Base-by-base conservation (phyloP, 768 basidiomycete species). In the Pleurotus citrinopileatus region DNA sequence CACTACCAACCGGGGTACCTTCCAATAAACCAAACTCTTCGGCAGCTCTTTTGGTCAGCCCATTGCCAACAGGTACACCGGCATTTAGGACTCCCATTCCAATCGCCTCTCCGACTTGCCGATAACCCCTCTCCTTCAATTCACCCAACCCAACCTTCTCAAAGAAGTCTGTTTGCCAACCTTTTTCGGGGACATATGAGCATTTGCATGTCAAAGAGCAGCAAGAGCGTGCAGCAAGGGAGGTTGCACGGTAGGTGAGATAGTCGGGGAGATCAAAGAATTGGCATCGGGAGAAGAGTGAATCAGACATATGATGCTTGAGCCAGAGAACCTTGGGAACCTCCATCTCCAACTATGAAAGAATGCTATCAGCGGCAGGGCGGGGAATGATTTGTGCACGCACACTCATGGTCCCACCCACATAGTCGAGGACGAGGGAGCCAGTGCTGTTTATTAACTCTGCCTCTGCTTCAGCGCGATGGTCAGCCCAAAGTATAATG, bases 141-240 rank as follows among this genome's bases (percentile, higher is more conserved):
- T 86, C 81, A 3, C 69, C 78, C 8, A 97, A 78, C 13, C 95
- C 97, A 48, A 98, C 97, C 63, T 79, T 74, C 46, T 80, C 67
- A 70, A 98, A 94, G 72, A 98, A 98, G 13, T 88, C 82, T 10
- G 82, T 76, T 60, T 94, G 86, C 95, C 97, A 98, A 8, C 96
- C 97, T 22, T 73, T 71, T 63, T 76, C 79, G 1, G 96, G 94
- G 26, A 97, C 84, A 68, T 85, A 98, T 6, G 91, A 91, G 70
- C 91, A 98, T 72, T 98, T 98, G 79, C 96, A 99, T 1, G 93
- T 92, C 43, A 98, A 74, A 1, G 95, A 98, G 70, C 97, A 98
- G 67, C 81, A 85, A 1, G 94, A 97, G 27, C 96, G 85, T 2
- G 82, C 82, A 37, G 74, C 73, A 60, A 84, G 82, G 53, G 71